phyloP scores from a whole-genome alignment of 2,329 filamentous ascomycete species.

The Ophiostoma sp. region DNA sequence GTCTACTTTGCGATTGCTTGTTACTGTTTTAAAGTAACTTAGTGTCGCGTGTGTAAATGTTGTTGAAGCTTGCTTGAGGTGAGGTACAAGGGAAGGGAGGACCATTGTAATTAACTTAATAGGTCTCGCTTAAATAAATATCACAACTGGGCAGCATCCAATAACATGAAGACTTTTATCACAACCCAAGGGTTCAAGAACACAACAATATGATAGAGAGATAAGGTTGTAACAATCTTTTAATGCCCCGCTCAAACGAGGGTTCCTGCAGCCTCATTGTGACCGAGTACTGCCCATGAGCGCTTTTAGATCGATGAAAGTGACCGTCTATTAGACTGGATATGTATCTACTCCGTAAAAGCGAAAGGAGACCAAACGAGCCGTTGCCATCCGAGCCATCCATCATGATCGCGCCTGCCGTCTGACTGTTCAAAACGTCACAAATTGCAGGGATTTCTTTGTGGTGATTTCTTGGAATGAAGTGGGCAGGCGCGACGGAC shows the following conservation, averaged over 20 bases:
- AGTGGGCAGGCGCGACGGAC: not conserved
- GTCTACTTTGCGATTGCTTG: not conserved
- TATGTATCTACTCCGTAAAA: conserved; percentile 4
- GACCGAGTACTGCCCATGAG: not conserved
- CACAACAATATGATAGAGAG: not conserved
- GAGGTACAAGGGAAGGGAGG: not conserved
- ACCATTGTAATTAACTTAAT: not conserved
- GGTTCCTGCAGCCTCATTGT: not conserved
- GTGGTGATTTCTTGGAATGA: conserved; percentile 2
- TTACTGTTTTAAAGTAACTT: too few relatives aligned
- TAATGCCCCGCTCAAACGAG: not conserved
- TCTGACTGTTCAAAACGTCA: not conserved
- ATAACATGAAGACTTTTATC: too few relatives aligned
- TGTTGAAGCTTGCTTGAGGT: not conserved
- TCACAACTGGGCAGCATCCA: not conserved
- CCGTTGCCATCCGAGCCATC: not conserved
- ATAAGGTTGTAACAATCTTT: not conserved
- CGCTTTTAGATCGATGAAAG: not conserved
- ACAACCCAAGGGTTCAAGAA: not conserved
- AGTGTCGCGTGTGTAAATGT: not conserved
- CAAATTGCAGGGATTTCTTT: not conserved
- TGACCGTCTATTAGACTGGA: not conserved
- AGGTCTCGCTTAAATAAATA: not conserved
- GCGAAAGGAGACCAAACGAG: not conserved
- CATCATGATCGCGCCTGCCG: not conserved